phyloP scores from a whole-genome alignment of 495 filamentous ascomycete genomes.

The Paragyromitra xinjiangensis region DNA sequence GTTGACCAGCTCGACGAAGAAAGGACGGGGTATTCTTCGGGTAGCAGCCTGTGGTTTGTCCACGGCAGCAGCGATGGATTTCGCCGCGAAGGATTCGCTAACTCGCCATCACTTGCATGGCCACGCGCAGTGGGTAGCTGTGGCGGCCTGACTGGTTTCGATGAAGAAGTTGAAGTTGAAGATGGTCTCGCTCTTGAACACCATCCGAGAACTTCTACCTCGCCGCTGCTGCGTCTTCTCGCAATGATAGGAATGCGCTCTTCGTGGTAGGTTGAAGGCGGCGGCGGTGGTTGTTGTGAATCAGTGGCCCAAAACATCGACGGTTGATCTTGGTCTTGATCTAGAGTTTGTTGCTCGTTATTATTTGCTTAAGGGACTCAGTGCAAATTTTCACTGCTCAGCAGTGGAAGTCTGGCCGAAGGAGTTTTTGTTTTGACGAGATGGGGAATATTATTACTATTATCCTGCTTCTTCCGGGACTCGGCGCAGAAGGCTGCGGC shows the following conservation, averaged over 20 bases:
- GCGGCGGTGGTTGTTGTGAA: conserved; percentile 28
- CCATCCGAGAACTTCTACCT: conserved; percentile 45
- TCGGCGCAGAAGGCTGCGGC: background rate
- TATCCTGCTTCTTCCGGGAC: background rate
- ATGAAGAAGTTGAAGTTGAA: background rate
- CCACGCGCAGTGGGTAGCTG: background rate
- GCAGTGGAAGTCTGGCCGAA: background rate
- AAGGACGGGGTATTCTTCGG: conserved; percentile 21
- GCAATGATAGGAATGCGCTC: conserved; percentile 45
- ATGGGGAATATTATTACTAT: background rate
- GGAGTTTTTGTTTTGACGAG: background rate
- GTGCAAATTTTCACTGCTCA: background rate
- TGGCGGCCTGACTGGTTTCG: background rate
- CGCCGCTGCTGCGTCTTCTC: conserved; percentile 34
- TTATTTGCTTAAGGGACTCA: background rate
- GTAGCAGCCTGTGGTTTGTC: conserved; percentile 35
- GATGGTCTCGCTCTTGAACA: conserved; percentile 38
- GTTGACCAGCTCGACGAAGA: conserved; percentile 25
- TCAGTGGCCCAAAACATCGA: conserved; percentile 24
- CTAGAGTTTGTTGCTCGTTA: background rate
- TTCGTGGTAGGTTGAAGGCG: conserved; percentile 22
- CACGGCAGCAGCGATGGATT: conserved; percentile 23
- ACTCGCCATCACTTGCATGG: conserved; percentile 1
- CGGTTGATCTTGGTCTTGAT: background rate
- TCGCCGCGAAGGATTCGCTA: background rate